Evolutionary conservation across 768 basidiomycete species (phyloP).

Genomic region (Lactarius sp.): DNA sequence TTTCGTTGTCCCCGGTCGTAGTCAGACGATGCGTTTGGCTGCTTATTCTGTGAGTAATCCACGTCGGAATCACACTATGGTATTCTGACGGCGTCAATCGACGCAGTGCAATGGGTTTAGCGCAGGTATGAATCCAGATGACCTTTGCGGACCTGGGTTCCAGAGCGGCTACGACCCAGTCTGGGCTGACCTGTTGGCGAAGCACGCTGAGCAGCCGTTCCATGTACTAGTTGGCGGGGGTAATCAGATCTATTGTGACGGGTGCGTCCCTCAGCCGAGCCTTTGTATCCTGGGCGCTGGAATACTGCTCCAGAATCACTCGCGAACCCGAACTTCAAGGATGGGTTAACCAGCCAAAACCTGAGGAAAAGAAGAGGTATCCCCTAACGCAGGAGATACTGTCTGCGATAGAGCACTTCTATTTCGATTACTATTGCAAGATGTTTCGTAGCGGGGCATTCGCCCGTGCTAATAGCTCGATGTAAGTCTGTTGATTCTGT

Average conservation of each 20-base stretch:
- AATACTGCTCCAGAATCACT: conserved; percentile 48
- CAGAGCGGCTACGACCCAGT: conserved; percentile 83
- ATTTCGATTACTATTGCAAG: conserved; percentile 89
- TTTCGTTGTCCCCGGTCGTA: conserved; percentile 77
- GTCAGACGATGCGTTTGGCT: conserved; percentile 89
- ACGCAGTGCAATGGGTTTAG: conserved; percentile 82
- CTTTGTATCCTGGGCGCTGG: background rate
- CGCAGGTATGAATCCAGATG: conserved; percentile 83
- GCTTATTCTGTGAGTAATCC: conserved; percentile 63
- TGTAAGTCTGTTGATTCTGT: conserved; percentile 47
- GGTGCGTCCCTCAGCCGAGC: conserved; percentile 37
- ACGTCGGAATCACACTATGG: background rate
- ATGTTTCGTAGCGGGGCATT: conserved; percentile 85
- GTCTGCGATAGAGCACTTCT: conserved; percentile 76
- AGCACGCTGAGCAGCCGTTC: conserved; percentile 76
- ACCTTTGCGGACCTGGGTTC: conserved; percentile 78
- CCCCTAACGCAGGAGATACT: conserved; percentile 68
- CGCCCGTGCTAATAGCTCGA: conserved; percentile 83
- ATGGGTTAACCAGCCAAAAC: conserved; percentile 65
- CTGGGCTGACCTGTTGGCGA: conserved; percentile 87
- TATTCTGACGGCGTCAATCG: conserved; percentile 5
- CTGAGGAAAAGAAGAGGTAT: conserved; percentile 52
- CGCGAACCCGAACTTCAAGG: conserved; percentile 85
- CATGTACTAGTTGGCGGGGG: conserved; percentile 95
- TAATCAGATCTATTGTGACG: conserved; percentile 87